phyloP scores from a whole-genome alignment of 768 basidiomycete genomes.

The Mycena rosella region DNA sequence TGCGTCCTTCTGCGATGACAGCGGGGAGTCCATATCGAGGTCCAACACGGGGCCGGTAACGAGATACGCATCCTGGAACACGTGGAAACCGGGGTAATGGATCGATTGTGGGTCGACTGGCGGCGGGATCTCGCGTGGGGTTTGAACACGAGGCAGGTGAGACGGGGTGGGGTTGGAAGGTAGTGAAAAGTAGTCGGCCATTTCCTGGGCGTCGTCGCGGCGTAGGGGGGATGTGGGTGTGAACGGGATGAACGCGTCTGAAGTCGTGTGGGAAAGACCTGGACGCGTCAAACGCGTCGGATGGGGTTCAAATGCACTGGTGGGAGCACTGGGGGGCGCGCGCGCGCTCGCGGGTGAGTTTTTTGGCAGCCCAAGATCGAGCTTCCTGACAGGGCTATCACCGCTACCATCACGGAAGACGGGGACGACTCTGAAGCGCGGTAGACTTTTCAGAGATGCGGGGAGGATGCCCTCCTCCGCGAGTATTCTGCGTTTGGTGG shows the following conservation, averaged over 20 bases:
- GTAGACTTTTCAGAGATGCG: conserved; percentile 54
- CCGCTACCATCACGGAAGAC: conserved; percentile 47
- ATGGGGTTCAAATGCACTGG: conserved; percentile 15
- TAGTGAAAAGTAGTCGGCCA: conserved; percentile 42
- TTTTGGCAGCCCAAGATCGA: conserved; percentile 64
- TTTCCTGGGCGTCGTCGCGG: conserved; percentile 31
- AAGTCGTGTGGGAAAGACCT: conserved; percentile 18
- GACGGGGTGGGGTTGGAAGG: conserved; percentile 31
- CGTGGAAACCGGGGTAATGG: conserved; percentile 77
- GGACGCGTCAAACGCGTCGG: conserved; percentile 40
- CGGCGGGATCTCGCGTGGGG: conserved; percentile 56
- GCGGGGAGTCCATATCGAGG: conserved; percentile 9
- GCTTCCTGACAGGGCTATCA: conserved; percentile 62
- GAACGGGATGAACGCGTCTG: conserved; percentile 24
- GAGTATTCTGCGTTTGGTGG: conserved; percentile 78
- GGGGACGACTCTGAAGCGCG: conserved; percentile 59
- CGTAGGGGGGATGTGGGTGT: conserved; percentile 6
- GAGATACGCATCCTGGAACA: conserved; percentile 63
- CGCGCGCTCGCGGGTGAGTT: conserved; percentile 36
- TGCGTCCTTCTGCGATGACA: conserved; percentile 46
- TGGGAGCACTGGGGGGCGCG: conserved; percentile 30
- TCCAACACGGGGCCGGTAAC: conserved; percentile 29
- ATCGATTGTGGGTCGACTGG: conserved; percentile 64
- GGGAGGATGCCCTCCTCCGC: conserved; percentile 63
- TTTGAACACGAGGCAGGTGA: conserved; percentile 33